Percentiles rank a stretch among this genome's conserved stretches.
Conservation (phyloP, 495 filamentous ascomycete genomes). For the Echria macrotheca region DNA sequence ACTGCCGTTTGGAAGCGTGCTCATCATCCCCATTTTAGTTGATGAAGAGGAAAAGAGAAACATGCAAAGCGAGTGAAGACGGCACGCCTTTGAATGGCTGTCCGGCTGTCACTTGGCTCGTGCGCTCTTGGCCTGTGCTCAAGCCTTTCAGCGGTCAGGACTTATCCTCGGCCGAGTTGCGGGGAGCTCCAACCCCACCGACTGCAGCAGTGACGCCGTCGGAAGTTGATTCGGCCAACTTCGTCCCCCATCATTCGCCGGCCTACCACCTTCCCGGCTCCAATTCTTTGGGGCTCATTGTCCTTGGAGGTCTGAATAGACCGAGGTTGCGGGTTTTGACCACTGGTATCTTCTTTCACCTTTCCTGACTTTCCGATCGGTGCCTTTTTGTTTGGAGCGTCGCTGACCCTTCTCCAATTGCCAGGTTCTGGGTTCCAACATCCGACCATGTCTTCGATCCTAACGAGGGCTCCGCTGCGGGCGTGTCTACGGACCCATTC, state of each 20-base stretch:
- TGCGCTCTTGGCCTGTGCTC: slow-evolving; percentile 8
- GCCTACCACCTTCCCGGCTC: background rate
- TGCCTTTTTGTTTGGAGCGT: no score
- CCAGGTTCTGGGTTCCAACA: background rate
- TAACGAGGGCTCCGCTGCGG: slow-evolving; percentile 16
- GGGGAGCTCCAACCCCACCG: slow-evolving; percentile 5
- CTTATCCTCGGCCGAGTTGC: background rate
- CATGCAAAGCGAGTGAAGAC: slow-evolving; percentile 16
- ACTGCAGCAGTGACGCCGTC: background rate
- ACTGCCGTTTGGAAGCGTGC: slow-evolving; percentile 36
- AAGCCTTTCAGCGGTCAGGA: no score
- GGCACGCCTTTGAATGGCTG: background rate
- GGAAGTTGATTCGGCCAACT: background rate
- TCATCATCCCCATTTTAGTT: slow-evolving; percentile 58
- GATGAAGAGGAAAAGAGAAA: slow-evolving; percentile 38
- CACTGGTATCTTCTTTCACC: no score
- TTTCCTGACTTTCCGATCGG: no score
- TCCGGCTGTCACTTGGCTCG: background rate
- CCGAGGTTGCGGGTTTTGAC: no score
- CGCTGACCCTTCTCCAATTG: no score
- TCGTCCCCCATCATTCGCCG: slow-evolving; percentile 5
- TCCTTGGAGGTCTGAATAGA: no score
- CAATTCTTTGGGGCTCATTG: background rate
- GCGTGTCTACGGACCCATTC: slow-evolving; percentile 12
- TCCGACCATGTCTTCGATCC: slow-evolving; percentile 22